Conservation (phyloP, 2,329 filamentous ascomycete genomes). For the Verticillium nonalfalfae region DNA sequence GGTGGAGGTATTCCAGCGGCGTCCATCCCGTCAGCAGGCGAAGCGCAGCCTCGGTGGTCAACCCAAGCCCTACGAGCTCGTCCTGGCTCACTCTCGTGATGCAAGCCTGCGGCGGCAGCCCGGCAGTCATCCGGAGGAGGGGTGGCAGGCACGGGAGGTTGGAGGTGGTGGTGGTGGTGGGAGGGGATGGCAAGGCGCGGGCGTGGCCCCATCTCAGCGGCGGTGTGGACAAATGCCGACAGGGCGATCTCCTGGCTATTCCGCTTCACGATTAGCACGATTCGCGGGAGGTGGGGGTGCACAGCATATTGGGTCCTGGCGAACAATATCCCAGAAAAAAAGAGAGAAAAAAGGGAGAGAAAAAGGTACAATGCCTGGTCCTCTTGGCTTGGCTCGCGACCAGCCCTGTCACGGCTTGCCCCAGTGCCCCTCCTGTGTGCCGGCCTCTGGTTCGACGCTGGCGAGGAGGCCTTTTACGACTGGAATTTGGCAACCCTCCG, state of each 20-base stretch:
- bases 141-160: background rate
- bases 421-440: background rate
- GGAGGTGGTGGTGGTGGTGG: slow-evolving; percentile 2
- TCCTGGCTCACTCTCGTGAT: background rate
- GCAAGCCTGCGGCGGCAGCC: background rate
- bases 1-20: background rate
- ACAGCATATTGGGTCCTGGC: background rate
- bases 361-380: background rate
- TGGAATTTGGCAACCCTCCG: background rate
- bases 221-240: slow-evolving; percentile 13
- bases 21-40: background rate
- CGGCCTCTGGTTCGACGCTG: background rate
- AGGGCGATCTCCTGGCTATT: slow-evolving; percentile 15
- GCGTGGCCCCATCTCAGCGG: slow-evolving; percentile 6
- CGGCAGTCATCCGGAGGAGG: background rate
- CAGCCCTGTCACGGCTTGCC: background rate
- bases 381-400: background rate
- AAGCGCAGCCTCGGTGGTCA: background rate
- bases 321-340: background rate
- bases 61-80: background rate
- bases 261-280: slow-evolving; percentile 6
- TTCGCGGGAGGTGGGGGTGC: background rate
- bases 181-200: too few species aligned
- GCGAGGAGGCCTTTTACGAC: background rate
- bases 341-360: too few species aligned